Percentiles rank a stretch among this genome's conserved stretches.
phyloP scores from a whole-genome alignment of 495 filamentous ascomycete species.

The Aspergillus campestris region DNA sequence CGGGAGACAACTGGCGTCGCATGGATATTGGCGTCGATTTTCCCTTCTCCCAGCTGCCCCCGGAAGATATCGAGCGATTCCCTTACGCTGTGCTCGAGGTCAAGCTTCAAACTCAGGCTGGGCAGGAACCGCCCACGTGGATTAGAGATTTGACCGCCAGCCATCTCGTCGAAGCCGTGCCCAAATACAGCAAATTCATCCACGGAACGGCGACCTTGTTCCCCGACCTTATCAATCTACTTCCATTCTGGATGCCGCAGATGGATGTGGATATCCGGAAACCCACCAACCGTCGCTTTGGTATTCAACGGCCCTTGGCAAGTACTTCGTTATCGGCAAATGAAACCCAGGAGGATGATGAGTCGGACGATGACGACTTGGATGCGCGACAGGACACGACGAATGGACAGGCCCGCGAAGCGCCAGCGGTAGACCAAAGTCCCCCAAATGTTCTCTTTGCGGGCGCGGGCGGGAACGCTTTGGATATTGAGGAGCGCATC shows the following conservation, averaged over 20 bases:
- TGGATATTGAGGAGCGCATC: slow-evolving; percentile 72
- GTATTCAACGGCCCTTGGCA: slow-evolving; percentile 71
- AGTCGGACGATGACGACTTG: slow-evolving; percentile 52
- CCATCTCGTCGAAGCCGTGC: slow-evolving; percentile 94
- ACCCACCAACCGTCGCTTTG: slow-evolving; percentile 73
- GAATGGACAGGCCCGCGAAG: background rate
- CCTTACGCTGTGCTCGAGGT: slow-evolving; percentile 96
- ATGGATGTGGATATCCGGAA: slow-evolving; percentile 99
- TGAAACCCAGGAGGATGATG: slow-evolving; percentile 55
- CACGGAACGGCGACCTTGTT: slow-evolving; percentile 86
- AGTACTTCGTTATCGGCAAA: slow-evolving; percentile 68
- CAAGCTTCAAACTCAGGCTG: slow-evolving; percentile 92
- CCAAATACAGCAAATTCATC: slow-evolving; percentile 99
- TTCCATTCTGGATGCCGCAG: slow-evolving; percentile 96
- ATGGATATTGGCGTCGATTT: slow-evolving; percentile 98
- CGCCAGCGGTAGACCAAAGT: background rate
- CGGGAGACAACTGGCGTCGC: slow-evolving; percentile 87
- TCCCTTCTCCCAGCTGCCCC: slow-evolving; percentile 82
- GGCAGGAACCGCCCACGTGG: slow-evolving; percentile 97
- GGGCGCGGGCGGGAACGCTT: slow-evolving; percentile 37
- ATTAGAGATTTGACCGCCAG: slow-evolving; percentile 84
- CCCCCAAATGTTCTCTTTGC: slow-evolving; percentile 20
- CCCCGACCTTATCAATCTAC: slow-evolving; percentile 76
- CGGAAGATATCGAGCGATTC: slow-evolving; percentile 80
- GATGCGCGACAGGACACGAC: slow-evolving; percentile 23